A percentile compares a stretch with the other conserved stretches of the same genome.
These are phyloP conservation scores for Calocybe indica DNA, from an alignment of 768 basidiomycete species.

Conservation along the genomic window DNA sequence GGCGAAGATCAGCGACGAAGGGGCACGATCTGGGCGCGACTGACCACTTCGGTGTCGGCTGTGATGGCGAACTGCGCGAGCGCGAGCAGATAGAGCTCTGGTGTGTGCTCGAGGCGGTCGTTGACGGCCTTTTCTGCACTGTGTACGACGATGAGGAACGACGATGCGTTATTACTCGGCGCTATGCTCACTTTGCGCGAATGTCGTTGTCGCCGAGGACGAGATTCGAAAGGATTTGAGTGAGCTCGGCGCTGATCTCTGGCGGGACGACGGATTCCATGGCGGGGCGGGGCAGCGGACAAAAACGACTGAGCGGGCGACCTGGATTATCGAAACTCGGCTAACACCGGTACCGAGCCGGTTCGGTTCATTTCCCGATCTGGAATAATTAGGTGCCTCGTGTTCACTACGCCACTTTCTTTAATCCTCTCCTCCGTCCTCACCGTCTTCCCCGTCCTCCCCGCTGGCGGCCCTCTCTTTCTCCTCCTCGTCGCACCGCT, in stretches of 20 bases:
- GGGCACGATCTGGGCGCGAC: constrained; percentile 17
- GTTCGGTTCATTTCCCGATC: background rate
- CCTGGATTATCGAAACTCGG: background rate
- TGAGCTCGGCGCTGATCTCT: constrained; percentile 71
- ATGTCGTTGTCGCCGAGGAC: constrained; percentile 83
- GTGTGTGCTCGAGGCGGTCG: constrained; percentile 69
- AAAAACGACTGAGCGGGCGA: background rate
- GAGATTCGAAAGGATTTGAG: constrained; percentile 80
- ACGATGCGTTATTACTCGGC: background rate
- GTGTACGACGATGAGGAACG: constrained; percentile 2
- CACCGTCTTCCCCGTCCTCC: background rate
- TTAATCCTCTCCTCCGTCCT: background rate
- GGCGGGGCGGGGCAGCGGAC: background rate
- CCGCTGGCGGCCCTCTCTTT: background rate
- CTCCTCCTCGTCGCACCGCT: background rate
- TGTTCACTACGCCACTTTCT: background rate
- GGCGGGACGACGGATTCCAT: constrained; percentile 53
- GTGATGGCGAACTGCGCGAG: constrained; percentile 73
- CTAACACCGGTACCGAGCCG: background rate
- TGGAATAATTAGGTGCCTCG: constrained; percentile 3
- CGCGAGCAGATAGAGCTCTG: constrained; percentile 75
- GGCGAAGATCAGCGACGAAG: background rate
- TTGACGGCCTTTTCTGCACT: constrained; percentile 81
- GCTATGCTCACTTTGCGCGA: constrained; percentile 50
- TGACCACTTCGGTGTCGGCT: constrained; percentile 75